Percentiles rank a stretch among this genome's conserved stretches.
phyloP scores from a whole-genome alignment of 768 basidiomycete species.

The Mycena galopus region DNA sequence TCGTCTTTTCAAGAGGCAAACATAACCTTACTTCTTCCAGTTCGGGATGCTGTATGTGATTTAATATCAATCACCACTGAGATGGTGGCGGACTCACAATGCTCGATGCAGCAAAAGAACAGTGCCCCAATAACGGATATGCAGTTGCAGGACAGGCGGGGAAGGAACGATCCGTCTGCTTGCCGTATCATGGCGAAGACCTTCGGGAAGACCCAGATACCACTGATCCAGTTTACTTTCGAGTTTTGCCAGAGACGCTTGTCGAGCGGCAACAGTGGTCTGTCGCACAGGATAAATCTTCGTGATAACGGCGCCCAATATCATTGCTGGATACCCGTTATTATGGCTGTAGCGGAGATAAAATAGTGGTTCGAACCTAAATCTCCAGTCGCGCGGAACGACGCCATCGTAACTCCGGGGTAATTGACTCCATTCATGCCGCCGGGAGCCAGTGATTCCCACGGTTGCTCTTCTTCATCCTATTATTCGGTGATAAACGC shows the following conservation, averaged over 20 bases:
- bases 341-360: conserved; percentile 8
- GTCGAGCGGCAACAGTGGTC: conserved; percentile 59
- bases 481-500: conserved; percentile 44
- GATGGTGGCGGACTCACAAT: conserved; percentile 68
- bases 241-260: conserved; percentile 63
- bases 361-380: conserved; percentile 62
- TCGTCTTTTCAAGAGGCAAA: neutral
- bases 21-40: conserved; percentile 68
- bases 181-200: conserved; percentile 69
- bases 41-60: conserved; percentile 71
- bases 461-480: conserved; percentile 70
- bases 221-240: conserved; percentile 81
- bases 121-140: conserved; percentile 82
- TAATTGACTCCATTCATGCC: conserved; percentile 36
- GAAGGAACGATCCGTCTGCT: conserved; percentile 67
- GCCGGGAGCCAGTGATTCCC: conserved; percentile 61
- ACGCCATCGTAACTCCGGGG: conserved; percentile 17
- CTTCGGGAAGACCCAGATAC: conserved; percentile 77
- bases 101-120: conserved; percentile 82
- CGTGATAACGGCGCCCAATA: conserved; percentile 75
- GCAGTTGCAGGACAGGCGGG: conserved; percentile 76
- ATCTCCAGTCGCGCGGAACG: conserved; percentile 58
- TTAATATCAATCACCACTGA: conserved; percentile 21
- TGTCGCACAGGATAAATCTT: conserved; percentile 78
- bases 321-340: conserved; percentile 60